Evolutionary conservation across 345 rosid species (phyloP), one percentile per base, ranked within the genome.

Genomic region (Adansonia digitata): DNA sequence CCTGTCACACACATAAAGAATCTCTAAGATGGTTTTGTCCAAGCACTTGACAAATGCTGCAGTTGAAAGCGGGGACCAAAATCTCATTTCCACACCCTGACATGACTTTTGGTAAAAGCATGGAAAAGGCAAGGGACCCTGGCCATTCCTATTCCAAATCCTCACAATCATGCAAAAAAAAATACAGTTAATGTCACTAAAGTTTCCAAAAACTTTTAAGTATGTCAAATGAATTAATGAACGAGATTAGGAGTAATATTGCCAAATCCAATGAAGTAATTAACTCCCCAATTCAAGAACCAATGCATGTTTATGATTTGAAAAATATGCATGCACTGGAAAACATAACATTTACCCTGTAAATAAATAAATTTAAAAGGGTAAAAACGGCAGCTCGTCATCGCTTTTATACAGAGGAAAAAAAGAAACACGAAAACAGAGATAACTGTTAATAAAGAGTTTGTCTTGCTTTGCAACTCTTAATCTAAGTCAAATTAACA

Each of bases 401-500:
- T 48, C 48, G 7, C 26, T 48, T 69, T 27, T 46, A 26, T 17
- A 69, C 43, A 69, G 22, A 31, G 42, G 29, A 69, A 26, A 18
- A 10, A 29, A 48, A 69, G 27, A 18, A 10, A 29, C 14, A 27
- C n/a, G n/a, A 7, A 68, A 27, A 18, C 57, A 46, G 24, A 26
- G 56, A 31, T 26, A 46, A 46, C 24, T 7, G 27, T 48, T 43
- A 67, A 24, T 5, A 68, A 42, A 42, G 48, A 35, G 53, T 55
- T 29, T 69, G 34, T 46, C 26, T 29, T 18, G 42, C 26, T 31
- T 40, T 40, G 31, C 20, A 48, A 69, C 5, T n/a, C 18, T 17
- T 69, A 29, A 69, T 31, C 59, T 31, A 29, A 48, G 57, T 27
- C 8, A 27, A 68, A 46, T 68, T 69, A 27, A 68, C 72, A 68